These are phyloP conservation scores for Suillus tomentosus DNA, from an alignment of 768 basidiomycete species.

Conservation along the genomic window DNA sequence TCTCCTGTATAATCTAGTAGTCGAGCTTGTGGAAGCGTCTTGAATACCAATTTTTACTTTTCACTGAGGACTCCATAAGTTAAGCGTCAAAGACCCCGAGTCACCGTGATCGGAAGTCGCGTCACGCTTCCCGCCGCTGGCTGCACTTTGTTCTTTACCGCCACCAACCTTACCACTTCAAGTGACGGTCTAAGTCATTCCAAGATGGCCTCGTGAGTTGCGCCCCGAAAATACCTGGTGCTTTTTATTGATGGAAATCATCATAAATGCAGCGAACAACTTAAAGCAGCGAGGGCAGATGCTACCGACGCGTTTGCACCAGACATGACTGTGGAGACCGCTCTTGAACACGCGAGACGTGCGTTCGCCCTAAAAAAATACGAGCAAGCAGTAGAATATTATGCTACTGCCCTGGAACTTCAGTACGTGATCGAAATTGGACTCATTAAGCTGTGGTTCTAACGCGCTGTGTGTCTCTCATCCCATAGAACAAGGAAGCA, in stretches of 20 bases:
- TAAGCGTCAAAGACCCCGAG: background rate
- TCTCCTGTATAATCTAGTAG: constrained; percentile 11
- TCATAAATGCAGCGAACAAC: constrained; percentile 17
- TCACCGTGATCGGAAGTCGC: constrained; percentile 7
- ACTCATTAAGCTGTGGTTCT: constrained; percentile 11
- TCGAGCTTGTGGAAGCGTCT: constrained; percentile 7
- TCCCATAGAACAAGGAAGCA: constrained; percentile 64
- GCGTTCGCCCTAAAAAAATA: constrained; percentile 87
- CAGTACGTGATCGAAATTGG: constrained; percentile 57
- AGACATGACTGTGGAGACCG: constrained; percentile 47
- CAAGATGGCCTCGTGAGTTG: constrained; percentile 30
- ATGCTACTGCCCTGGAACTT: constrained; percentile 81
- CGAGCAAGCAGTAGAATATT: constrained; percentile 82
- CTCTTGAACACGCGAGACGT: constrained; percentile 81
- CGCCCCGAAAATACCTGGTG: background rate
- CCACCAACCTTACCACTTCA: constrained; percentile 3
- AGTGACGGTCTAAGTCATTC: background rate
- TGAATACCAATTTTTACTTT: constrained; percentile 1
- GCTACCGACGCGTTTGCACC: constrained; percentile 30
- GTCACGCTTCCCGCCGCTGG: constrained; percentile 6
- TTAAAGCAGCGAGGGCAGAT: background rate
- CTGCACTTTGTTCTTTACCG: constrained; percentile 2
- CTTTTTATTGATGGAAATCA: background rate
- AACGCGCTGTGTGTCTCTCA: constrained; percentile 17
- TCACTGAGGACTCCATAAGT: background rate